Base-by-base conservation (phyloP, 2,329 filamentous ascomycete genomes). In the Phialocephala subalpina region DNA sequence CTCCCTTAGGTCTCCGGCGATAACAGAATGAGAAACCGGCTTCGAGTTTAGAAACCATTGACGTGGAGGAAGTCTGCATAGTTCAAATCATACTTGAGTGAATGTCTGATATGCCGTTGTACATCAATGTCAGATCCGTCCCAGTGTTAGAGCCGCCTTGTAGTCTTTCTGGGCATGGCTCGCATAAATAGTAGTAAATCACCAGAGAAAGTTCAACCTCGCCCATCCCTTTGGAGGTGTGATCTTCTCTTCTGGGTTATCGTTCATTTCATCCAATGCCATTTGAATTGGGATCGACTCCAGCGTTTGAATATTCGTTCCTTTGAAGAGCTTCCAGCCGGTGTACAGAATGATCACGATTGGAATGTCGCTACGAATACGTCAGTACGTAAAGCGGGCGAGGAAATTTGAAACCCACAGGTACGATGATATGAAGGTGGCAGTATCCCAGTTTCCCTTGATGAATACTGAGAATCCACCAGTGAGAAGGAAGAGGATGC, bases 391-490 rank as follows among this genome's bases (percentile, higher is more conserved):
- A 18, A 2, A 14, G 1, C 49, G 42, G 5, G 6, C 9, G 9
- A 25, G 22, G n/a, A 36, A 27, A 8, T 3, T 22, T 1, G 4
- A 52, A 14, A 81, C 86, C 79, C 74, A 89, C 84, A 90, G 73
- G 67, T 90, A 90, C 0, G 86, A 83, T 0, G 87, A 89, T 1
- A 90, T 82, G 69, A 90, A 90, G 1, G 77, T 79, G 22, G 82
- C 82, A 0, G 85, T 73, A 63, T 84, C 80, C 87, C 87, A 90
- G 64, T 86, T 84, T 2, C 87, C 87, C 40, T 77, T 78, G 1
- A 86, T 87, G 65, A 90, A 90, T 3, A 87, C 85, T 1, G 80
- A 73, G 70, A 93, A 93, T 0, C 91, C 91, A 42, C 87, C 86
- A 3, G 91, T 93, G 47, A 93, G 81, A 3, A 94, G 79, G 66